Conservation (phyloP, 805 yeast genomes). For the Candida khao-thaluensis region DNA sequence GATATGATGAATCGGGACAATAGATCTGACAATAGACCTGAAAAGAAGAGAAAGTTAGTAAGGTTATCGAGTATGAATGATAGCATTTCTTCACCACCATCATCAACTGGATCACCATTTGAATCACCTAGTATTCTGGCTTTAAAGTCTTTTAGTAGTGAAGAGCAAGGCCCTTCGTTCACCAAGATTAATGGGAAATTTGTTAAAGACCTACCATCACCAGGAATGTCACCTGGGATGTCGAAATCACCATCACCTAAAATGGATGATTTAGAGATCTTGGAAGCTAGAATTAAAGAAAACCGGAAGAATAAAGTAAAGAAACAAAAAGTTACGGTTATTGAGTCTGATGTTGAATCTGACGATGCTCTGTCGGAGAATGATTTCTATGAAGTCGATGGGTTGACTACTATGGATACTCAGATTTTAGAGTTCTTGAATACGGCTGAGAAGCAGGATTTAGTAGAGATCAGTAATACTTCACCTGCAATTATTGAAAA, state of each 20-base stretch:
- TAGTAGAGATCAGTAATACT: slow-evolving; percentile 77
- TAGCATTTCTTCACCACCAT: background rate
- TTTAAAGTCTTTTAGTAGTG: slow-evolving; percentile 14
- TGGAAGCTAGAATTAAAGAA: slow-evolving; percentile 39
- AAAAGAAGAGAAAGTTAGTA: slow-evolving; percentile 36
- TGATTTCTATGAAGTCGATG: slow-evolving; percentile 33
- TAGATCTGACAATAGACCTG: too few relatives aligned
- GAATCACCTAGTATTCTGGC: background rate
- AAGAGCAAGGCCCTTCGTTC: slow-evolving; percentile 10
- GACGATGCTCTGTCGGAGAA: slow-evolving; percentile 52
- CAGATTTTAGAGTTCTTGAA: slow-evolving; percentile 77
- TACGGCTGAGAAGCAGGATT: slow-evolving; percentile 68
- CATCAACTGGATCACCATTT: background rate
- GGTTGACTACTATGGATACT: slow-evolving; percentile 52
- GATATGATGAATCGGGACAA: slow-evolving; percentile 8
- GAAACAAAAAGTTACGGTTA: slow-evolving; percentile 9
- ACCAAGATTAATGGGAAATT: slow-evolving; percentile 13
- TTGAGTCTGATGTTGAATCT: slow-evolving; percentile 30
- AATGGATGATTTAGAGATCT: slow-evolving; percentile 36
- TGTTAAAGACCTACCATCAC: slow-evolving; percentile 10
- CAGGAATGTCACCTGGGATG: background rate
- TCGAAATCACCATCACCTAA: slow-evolving; percentile 4
- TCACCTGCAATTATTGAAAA: slow-evolving; percentile 62
- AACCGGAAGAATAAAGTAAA: slow-evolving; percentile 24
- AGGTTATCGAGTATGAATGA: slow-evolving; percentile 27